Evolutionary conservation across 2,329 filamentous ascomycete species (phyloP), one percentile per base, ranked within the genome.

Genomic region (Ophiognomonia clavigignenti-juglandacearum): DNA sequence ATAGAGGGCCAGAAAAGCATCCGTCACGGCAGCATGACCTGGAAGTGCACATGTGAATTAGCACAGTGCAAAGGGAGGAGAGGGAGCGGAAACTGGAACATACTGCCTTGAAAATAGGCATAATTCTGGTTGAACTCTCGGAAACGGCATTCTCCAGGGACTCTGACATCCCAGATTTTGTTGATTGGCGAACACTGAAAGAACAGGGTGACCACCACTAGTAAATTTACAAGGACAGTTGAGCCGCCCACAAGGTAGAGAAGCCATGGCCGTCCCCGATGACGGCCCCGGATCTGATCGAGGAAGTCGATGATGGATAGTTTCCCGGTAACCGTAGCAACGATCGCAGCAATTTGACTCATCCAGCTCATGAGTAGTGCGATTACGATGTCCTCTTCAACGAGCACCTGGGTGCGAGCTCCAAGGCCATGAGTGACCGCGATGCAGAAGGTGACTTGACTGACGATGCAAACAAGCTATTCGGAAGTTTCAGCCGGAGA

Each of bases 31-130:
- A 40, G 44, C 40, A 14, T 40, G 36, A 14, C 44, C 44, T n/a
- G n/a, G n/a, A n/a, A n/a, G n/a, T n/a, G n/a, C n/a, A n/a, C n/a
- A n/a, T n/a, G n/a, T n/a, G n/a, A n/a, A n/a, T n/a, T n/a, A n/a
- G n/a, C n/a, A n/a, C n/a, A n/a, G n/a, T 46, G 11, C 8, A 8
- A 14, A n/a, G 14, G 3, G 8, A 6, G 2, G 16, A 9, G 4
- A 19, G 9, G 34, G 4, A 16, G 14, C 11, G 6, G 8, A 29
- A 10, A 22, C 4, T 5, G n/a, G 32, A 13, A 39, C 44, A 4
- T 35, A 46, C 44, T 46, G 29, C 44, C 44, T 26, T 46, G 44
- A 5, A 46, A 46, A 19, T 40, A 46, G 14, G 44, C 44, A 26
- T 46, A 46, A 10, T 39, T 40, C 11, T 22, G 10, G 24, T 35